These are phyloP conservation scores for Xylariaceae sp. DNA, from an alignment of 2,329 filamentous ascomycete species.

Conservation along the genomic window DNA sequence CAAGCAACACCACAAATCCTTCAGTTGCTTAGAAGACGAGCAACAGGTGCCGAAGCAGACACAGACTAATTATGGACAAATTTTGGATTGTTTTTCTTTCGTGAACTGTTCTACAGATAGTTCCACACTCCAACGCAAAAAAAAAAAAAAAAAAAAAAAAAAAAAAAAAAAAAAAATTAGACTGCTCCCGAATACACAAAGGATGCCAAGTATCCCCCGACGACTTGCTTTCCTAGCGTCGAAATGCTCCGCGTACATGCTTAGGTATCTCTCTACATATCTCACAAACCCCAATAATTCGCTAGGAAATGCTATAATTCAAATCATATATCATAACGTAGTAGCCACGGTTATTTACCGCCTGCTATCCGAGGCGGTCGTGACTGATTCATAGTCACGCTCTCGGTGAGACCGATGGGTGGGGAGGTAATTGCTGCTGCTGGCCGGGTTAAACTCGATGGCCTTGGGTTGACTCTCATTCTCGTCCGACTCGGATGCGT, in stretches of 20 bases:
- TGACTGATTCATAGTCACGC: slow-evolving; percentile 18
- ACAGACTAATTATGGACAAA: too few relatives aligned
- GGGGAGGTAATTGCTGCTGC: slow-evolving; percentile 12
- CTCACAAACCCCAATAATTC: background rate
- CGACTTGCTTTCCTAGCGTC: background rate
- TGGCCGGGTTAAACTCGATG: slow-evolving; percentile 20
- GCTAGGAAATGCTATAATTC: background rate
- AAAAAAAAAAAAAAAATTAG: too few relatives aligned
- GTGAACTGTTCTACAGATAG: too few relatives aligned
- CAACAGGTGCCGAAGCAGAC: too few relatives aligned
- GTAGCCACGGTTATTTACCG: slow-evolving; percentile 9
- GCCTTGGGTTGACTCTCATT: slow-evolving; percentile 19
- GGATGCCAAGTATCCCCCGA: background rate
- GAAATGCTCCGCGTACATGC: slow-evolving; percentile 3
- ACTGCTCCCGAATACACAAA: background rate
- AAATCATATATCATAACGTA: slow-evolving; percentile 3
- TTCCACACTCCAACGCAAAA: too few relatives aligned
- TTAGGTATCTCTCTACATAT: slow-evolving; percentile 6
- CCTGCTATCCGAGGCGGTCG: slow-evolving; percentile 12
- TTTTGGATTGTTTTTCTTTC: too few relatives aligned
- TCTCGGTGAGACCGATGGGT: slow-evolving; percentile 13
- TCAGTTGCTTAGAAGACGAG: too few relatives aligned
- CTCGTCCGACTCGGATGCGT: slow-evolving; percentile 17
- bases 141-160: too few relatives aligned
- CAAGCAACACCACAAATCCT: too few relatives aligned